Conservation (phyloP, 192 early-diverging fungal genomes). For the Gigaspora rosea region DNA sequence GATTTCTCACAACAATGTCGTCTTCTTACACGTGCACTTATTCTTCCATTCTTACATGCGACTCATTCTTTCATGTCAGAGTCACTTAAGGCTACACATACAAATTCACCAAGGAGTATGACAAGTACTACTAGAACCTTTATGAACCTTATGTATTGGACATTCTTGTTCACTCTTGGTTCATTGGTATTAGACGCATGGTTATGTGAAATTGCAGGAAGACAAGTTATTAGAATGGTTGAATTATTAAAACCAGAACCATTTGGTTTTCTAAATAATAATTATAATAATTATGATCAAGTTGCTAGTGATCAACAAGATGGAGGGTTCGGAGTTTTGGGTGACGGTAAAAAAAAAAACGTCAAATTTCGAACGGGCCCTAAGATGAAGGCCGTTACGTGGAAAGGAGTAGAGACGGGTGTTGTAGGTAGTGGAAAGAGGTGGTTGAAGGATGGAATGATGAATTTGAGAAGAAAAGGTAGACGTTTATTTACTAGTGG, state of each 20-base stretch:
- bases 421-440: not conserved
- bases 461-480: not conserved
- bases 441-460: constrained; percentile 1
- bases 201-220: constrained; percentile 47
- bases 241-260: constrained; percentile 34
- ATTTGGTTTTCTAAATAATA: not conserved
- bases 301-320: not conserved
- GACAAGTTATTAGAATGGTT: constrained; percentile 45
- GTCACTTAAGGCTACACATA: constrained; percentile 22
- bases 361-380: constrained; percentile 31
- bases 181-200: constrained; percentile 45
- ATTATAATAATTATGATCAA: not conserved
- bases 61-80: constrained; percentile 47
- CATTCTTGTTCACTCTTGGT: constrained; percentile 44
- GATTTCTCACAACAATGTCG: constrained; percentile 49
- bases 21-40: constrained; percentile 42
- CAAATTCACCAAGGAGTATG: constrained; percentile 23
- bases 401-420: constrained; percentile 15
- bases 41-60: constrained; percentile 46
- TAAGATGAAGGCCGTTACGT: constrained; percentile 29
- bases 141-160: constrained; percentile 50
- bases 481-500: constrained; percentile 5
- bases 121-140: constrained; percentile 33
- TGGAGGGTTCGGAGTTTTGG: not conserved
- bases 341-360: constrained; percentile 35